phyloP scores from a whole-genome alignment of 352 stramenopile species.

The Globisporangium megalacanthum region DNA sequence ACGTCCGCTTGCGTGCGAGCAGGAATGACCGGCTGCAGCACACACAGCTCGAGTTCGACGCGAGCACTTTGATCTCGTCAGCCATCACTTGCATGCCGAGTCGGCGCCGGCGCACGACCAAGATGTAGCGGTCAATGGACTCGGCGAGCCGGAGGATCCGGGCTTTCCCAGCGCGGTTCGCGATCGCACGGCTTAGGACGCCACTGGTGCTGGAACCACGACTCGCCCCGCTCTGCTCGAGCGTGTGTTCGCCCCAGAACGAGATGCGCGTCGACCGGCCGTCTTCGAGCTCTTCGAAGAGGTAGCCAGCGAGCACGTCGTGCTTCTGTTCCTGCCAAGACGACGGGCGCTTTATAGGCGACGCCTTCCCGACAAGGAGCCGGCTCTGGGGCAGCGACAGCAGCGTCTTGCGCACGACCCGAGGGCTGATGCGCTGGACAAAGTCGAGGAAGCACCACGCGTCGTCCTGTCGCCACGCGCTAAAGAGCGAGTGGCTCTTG shows the following conservation, averaged over 20 bases:
- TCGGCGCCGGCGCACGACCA: constrained; percentile 7
- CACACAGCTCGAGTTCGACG: constrained; percentile 10
- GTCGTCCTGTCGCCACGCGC: neutral
- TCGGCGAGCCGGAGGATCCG: constrained; percentile 2
- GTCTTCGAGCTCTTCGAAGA: constrained; percentile 32
- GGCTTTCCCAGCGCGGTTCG: neutral
- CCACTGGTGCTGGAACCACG: neutral
- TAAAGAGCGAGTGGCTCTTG: constrained; percentile 1
- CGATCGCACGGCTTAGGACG: neutral
- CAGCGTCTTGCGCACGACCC: constrained; percentile 9
- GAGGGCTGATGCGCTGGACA: constrained; percentile 9
- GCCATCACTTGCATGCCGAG: constrained; percentile 10
- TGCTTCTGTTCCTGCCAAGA: neutral
- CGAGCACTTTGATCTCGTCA: constrained; percentile 8
- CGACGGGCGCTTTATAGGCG: neutral
- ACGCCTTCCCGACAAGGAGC: neutral
- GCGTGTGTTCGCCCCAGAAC: constrained; percentile 32
- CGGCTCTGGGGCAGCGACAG: constrained; percentile 1
- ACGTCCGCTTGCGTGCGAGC: constrained; percentile 4
- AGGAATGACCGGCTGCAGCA: constrained; percentile 10
- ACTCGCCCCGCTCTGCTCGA: neutral
- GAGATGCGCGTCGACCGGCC: constrained; percentile 28
- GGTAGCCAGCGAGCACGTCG: constrained; percentile 22
- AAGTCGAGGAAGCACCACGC: constrained; percentile 15
- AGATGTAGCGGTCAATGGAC: constrained; percentile 4